These are phyloP conservation scores for Ogataea henricii DNA, from an alignment of 805 yeast species.

Conservation along the genomic window DNA sequence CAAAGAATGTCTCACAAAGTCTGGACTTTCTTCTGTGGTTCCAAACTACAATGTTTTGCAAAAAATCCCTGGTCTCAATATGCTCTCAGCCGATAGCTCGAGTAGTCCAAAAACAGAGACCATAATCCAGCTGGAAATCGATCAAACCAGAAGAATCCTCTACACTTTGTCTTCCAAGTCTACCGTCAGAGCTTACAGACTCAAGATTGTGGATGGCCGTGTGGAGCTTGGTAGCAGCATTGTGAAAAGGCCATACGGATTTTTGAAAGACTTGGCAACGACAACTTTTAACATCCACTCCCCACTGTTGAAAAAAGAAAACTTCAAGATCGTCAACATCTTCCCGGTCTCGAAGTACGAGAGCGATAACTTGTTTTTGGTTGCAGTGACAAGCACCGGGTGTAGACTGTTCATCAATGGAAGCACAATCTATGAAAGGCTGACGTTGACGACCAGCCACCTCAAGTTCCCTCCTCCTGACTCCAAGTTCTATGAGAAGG, in stretches of 20 bases:
- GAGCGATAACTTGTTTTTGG: conserved; percentile 66
- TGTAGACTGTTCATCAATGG: conserved; percentile 71
- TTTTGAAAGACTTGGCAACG: conserved; percentile 49
- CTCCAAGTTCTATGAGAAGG: conserved; percentile 30
- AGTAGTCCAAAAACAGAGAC: conserved; percentile 48
- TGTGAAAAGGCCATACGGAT: conserved; percentile 45
- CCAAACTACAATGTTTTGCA: conserved; percentile 38
- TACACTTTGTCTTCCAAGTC: conserved; percentile 85
- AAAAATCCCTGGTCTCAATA: conserved; percentile 33
- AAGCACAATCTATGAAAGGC: conserved; percentile 37
- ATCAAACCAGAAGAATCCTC: conserved; percentile 72
- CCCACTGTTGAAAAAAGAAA: conserved; percentile 54
- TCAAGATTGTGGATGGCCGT: conserved; percentile 45
- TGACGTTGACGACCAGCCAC: conserved; percentile 38
- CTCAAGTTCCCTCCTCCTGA: conserved; percentile 50
- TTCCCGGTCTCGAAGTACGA: conserved; percentile 63
- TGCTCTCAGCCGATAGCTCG: conserved; percentile 26
- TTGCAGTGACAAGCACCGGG: conserved; percentile 83
- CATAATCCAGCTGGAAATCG: conserved; percentile 67
- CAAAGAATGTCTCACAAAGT: conserved; percentile 80
- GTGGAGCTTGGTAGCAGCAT: conserved; percentile 31
- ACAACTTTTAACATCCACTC: conserved; percentile 35
- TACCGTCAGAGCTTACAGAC: conserved; percentile 74
- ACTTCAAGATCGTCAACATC: conserved; percentile 61
- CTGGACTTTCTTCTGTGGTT: conserved; percentile 53